These are phyloP conservation scores for Penicillium taxi DNA, from an alignment of 495 filamentous ascomycete genomes.

Conservation along the genomic window DNA sequence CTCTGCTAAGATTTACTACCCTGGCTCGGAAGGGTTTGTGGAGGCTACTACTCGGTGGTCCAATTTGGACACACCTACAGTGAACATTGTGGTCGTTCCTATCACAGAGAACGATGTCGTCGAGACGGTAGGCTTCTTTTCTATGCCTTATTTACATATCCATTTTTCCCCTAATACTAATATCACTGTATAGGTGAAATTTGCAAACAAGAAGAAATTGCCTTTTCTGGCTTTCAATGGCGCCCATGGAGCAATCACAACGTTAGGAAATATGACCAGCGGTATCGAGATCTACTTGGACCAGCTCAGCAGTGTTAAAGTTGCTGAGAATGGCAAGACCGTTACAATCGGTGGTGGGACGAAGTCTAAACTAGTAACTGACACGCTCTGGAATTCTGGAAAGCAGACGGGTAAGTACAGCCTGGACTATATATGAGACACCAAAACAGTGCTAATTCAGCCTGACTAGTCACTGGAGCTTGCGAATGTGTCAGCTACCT, in stretches of 20 bases:
- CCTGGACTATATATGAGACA: neutral
- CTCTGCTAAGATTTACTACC: constrained; percentile 36
- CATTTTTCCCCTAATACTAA: neutral
- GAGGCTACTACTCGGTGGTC: constrained; percentile 39
- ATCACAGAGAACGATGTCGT: constrained; percentile 45
- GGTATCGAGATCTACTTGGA: constrained; percentile 44
- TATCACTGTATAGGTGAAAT: no score
- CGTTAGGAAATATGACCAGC: constrained; percentile 33
- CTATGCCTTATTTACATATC: neutral
- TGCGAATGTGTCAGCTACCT: constrained; percentile 50
- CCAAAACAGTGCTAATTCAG: constrained; percentile 1
- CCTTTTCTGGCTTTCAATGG: constrained; percentile 1
- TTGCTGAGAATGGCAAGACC: constrained; percentile 37
- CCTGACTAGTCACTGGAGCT: no score
- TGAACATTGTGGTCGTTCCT: constrained; percentile 42
- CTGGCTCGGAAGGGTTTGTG: constrained; percentile 33
- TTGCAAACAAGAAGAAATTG: neutral
- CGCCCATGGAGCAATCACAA: constrained; percentile 17
- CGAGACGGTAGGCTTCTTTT: constrained; percentile 28
- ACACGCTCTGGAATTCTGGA: constrained; percentile 23
- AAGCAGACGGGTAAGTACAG: constrained; percentile 12
- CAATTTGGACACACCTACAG: constrained; percentile 27
- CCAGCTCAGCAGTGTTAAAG: constrained; percentile 32
- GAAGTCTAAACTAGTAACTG: constrained; percentile 22
- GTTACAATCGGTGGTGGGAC: constrained; percentile 46